Conservation (phyloP, 495 filamentous ascomycete species). For the Entonaema liquescens region DNA sequence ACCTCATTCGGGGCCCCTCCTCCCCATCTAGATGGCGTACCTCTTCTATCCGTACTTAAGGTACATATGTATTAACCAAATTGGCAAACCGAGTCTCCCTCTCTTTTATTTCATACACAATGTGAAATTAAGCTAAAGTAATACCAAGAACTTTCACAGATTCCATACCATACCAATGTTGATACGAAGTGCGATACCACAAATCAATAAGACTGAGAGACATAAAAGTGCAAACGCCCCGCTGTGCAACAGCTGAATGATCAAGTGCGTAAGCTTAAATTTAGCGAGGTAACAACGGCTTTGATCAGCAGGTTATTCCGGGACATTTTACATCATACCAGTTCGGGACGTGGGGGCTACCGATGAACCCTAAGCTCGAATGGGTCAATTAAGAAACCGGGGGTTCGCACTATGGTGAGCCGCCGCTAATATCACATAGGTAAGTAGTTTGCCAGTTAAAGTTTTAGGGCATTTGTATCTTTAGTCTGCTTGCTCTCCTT, state of each 20-base stretch:
- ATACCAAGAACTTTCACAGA: too few relatives aligned
- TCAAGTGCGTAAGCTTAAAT: conserved; percentile 13
- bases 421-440: background rate
- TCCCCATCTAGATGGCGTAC: too few relatives aligned
- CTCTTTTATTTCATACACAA: background rate
- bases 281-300: conserved; percentile 8
- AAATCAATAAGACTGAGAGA: too few relatives aligned
- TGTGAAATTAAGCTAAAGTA: too few relatives aligned
- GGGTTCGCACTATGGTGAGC: background rate
- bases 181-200: too few relatives aligned
- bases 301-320: conserved; percentile 8
- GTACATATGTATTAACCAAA: too few relatives aligned
- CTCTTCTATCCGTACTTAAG: background rate
- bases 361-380: conserved; percentile 15
- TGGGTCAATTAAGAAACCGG: background rate
- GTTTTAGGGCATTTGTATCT: too few relatives aligned
- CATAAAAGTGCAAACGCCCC: background rate
- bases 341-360: conserved; percentile 35
- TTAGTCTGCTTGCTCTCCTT: too few relatives aligned
- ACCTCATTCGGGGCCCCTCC: background rate
- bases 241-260: background rate
- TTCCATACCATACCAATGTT: too few relatives aligned
- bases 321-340: conserved; percentile 27
- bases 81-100: background rate
- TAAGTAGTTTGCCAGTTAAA: too few relatives aligned